Base-by-base conservation (phyloP, 2,329 filamentous ascomycete genomes). In the Amauroascus niger region DNA sequence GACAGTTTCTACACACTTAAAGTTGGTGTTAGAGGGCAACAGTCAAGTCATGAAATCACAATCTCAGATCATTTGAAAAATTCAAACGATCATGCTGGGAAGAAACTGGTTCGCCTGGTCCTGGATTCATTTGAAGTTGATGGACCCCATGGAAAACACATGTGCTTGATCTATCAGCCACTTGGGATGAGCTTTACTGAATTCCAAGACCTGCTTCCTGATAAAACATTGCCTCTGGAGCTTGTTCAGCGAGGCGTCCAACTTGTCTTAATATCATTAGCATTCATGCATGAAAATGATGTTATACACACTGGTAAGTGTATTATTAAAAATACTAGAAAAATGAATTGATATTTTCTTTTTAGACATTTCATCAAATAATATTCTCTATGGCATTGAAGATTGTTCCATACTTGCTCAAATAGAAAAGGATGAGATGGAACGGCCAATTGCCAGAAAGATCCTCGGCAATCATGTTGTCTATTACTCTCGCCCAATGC, bases 101-200 rank as follows among this genome's bases (percentile, higher is more conserved):
- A 30, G 33, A 6, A n/a, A 28, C 28, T 41, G 22, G 20, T 35
- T 37, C 45, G 56, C 3, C 43, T 47, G n/a, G 13, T 58, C 14
- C 46, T 46, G 22, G 49, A 58, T 44, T 51, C 45, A 6, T 58
- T 58, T 45, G 45, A 55, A n/a, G 13, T 55, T 26, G 40, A 33
- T 18, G 53, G 44, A 6, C 49, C 53, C 2, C 16, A 44, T 48
- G 55, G 55, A 6, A 40, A 20, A 2, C 49, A 58, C 41, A 22
- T 45, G 1, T 57, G 57, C 30, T 43, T 57, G 1, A 24, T 58
- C 16, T 49, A 58, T 3, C 43, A 55, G 16, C 52, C 49, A 1
- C 37, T 58, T 16, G 56, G 54, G 6, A 30, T 56, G n/a, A 56
- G 52, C 16, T 49, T 56, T 32, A 48, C 41, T 16, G 47, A 56